Conservation (phyloP, 306 rosid species). For the Dalbergia cultrata region DNA sequence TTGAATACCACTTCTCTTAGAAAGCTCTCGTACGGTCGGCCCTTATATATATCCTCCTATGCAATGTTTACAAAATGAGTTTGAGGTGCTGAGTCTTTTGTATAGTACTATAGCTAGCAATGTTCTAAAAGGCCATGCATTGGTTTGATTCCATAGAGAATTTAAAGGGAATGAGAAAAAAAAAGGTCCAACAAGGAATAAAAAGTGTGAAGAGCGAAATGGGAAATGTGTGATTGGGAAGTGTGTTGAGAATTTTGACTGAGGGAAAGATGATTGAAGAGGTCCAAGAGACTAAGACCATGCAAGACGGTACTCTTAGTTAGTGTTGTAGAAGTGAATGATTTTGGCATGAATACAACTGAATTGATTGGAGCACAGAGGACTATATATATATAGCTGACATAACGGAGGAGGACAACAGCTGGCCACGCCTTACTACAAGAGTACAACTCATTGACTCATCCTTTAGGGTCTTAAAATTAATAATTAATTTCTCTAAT, state of each 20-base stretch:
- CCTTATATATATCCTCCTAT: background rate
- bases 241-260: background rate
- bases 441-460: background rate
- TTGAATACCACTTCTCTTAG: background rate
- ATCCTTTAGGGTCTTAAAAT: no score
- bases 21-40: background rate
- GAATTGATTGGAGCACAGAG: background rate
- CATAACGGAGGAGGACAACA: background rate
- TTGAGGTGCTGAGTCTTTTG: background rate
- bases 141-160: background rate
- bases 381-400: background rate
- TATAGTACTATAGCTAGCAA: background rate
- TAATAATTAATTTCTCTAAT: no score
- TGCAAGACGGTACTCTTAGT: background rate
- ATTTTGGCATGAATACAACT: background rate
- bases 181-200: background rate
- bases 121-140: background rate
- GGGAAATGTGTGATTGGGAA: background rate
- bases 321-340: background rate
- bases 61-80: background rate
- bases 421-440: no score
- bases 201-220: conserved; percentile 4
- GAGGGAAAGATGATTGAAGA: background rate
- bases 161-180: background rate
- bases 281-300: background rate